Base-by-base conservation (phyloP, 805 yeast species). In the Pichia thaimueangensis region DNA sequence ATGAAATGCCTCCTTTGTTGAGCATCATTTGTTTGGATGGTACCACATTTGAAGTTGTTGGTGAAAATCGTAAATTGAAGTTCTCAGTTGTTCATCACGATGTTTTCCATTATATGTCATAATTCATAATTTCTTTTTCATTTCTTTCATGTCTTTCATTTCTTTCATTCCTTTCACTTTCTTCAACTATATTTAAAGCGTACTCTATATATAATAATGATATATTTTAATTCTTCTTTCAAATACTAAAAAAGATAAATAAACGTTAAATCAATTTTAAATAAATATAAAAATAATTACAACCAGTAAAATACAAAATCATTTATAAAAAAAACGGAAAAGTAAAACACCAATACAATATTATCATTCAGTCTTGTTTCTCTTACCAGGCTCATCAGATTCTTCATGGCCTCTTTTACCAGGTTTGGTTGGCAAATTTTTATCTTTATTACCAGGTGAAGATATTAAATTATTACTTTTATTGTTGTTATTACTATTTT, bases 1-100 rank as follows among this genome's bases (percentile, higher is more conserved):
- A 40, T 45, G 19, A 17, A 13, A 37, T 44, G 38, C 25, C 28
- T 20, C 17, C 24, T 1, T 13, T 52, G 11, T 53, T 64, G n/a
- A 62, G 73, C 47, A 62, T 87, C 27, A 70, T 81, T 57, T 83
- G 91, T 53, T 54, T 83, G 11, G 93, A 83, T 58, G 93, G 93
- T 0, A 62, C 72, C 16, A 33, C 43, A 5, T 42, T 47, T 41
- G 23, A 29, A 21, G 35, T 44, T 4, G 5, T 10, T 1, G 48
- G 45, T 4, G 9, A 5, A 4, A 15, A 34, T 16, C 42, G 42
- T 21, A 24, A 24, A 12, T 11, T 44, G 2, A 9, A 28, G 8
- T 35, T 33, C n/a, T 24, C 35, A 20, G 4, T 8, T 3, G 28
- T 35, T 6, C 11, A 30, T 13, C 41, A 43, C n/a, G 28, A 39